Evolutionary conservation across 352 stramenopile species (phyloP).

Genomic region (Globisporangium megalacanthum): DNA sequence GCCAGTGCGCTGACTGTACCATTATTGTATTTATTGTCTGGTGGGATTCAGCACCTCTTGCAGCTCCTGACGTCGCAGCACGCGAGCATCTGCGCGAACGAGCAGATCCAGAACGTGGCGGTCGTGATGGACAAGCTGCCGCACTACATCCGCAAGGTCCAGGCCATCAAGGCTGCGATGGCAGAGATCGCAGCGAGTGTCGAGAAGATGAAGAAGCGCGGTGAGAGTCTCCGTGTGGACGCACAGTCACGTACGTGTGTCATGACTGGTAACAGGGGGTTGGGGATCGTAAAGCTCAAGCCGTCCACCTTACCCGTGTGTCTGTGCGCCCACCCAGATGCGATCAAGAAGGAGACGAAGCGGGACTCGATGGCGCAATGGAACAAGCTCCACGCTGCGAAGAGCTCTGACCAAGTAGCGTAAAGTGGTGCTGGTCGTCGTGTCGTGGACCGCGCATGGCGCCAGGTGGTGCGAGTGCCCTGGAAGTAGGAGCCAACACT

Average conservation of each 20-base stretch:
- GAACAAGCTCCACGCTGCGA: slow-evolving; percentile 75
- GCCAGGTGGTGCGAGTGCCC: background rate
- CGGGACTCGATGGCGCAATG: slow-evolving; percentile 63
- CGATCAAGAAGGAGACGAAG: slow-evolving; percentile 80
- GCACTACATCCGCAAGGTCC: slow-evolving; percentile 59
- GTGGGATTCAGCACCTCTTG: slow-evolving; percentile 36
- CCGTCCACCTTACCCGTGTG: background rate
- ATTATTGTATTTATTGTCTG: background rate
- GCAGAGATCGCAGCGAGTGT: slow-evolving; percentile 47
- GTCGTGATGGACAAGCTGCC: slow-evolving; percentile 68
- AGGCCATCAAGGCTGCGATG: slow-evolving; percentile 59
- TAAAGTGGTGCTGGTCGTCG: background rate
- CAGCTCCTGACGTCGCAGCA: slow-evolving; percentile 44
- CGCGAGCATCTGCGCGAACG: slow-evolving; percentile 38
- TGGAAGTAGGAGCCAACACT: background rate
- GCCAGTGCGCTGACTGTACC: background rate
- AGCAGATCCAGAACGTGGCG: slow-evolving; percentile 51
- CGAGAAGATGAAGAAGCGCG: slow-evolving; percentile 68
- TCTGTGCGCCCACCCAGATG: slow-evolving; percentile 26
- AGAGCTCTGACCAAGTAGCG: slow-evolving; percentile 9
- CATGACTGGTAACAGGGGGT: background rate
- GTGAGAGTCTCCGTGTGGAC: slow-evolving; percentile 63
- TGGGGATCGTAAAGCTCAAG: no score
- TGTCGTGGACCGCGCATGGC: background rate
- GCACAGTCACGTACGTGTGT: slow-evolving; percentile 61